Base-by-base conservation (phyloP, 108 stramenopile species). In the Stephanodiscus minutulus region DNA sequence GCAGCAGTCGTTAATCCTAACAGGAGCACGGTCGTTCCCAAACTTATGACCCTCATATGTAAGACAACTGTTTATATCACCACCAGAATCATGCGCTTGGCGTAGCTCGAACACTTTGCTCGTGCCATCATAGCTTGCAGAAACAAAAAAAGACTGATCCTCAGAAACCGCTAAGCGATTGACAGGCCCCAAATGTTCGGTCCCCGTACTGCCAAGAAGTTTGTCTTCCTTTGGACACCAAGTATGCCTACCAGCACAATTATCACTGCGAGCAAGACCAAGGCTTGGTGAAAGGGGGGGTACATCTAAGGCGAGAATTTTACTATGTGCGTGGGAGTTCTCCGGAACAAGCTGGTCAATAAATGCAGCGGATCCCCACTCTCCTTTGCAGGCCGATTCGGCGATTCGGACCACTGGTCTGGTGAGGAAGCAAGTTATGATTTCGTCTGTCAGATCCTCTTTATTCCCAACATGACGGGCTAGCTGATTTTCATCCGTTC, bases 141-240 rank as follows among this genome's bases (percentile, higher is more conserved):
- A 90, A 5, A 88, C 95, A 67, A 98, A 97, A 68, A 97, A 98
- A 20, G 87, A 68, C 57, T 96, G 85, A 78, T 98, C 96, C 48
- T 83, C 80, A 0, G 96, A 83, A 31, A 98, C 86, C 39, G 95
- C 95, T 61, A 98, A 74, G n/a, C 96, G 87, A 65, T 86, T 70
- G 11, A 97, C 91, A 43, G 96, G 88, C 24, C 83, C 93, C 6
- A 71, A 81, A 79, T 98, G 97, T 54, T 95, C 96, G 24, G 59
- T 68, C 37, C 84, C 62, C 41, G 89, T 89, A 11, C 84, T 85
- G 15, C 88, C 88, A 20, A 98, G 74, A 53, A 97, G 70, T 25
- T 70, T 83, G 58, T 96, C 94, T 43, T 92, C 88, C 72, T 88
- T 90, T 9, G 92, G 91, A 53, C 56, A 83, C 91, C 91, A 90